Percentiles rank a stretch among this genome's conserved stretches.
Evolutionary conservation across 2,329 filamentous ascomycete species (phyloP).

Genomic region (Cladosporium colombiae): DNA sequence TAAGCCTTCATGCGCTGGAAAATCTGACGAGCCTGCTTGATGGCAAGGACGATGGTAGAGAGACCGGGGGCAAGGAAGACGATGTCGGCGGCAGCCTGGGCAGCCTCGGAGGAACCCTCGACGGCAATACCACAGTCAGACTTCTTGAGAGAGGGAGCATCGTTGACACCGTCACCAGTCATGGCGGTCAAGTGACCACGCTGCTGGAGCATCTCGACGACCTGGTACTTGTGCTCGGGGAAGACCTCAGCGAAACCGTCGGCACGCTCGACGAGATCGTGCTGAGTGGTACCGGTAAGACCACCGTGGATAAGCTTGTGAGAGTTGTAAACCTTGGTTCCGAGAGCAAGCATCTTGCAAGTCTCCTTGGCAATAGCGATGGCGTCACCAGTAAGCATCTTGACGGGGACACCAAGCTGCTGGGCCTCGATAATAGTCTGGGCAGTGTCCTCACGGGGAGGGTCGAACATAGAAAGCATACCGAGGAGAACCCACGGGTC

Average conservation of each 20-base stretch:
- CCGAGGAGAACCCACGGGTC: constrained; percentile 73
- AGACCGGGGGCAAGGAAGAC: constrained; percentile 74
- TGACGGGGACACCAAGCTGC: constrained; percentile 73
- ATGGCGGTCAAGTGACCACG: constrained; percentile 72
- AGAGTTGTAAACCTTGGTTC: constrained; percentile 80
- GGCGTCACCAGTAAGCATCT: constrained; percentile 81
- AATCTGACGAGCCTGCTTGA: constrained; percentile 73
- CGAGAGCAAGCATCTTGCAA: constrained; percentile 77
- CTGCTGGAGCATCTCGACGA: constrained; percentile 74
- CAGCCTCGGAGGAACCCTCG: constrained; percentile 70
- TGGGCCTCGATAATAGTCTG: constrained; percentile 77
- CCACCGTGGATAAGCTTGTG: constrained; percentile 75
- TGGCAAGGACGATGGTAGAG: constrained; percentile 69
- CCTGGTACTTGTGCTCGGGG: constrained; percentile 75
- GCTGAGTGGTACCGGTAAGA: constrained; percentile 70
- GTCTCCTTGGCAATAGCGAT: constrained; percentile 80
- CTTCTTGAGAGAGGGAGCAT: constrained; percentile 73
- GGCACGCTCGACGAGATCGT: constrained; percentile 74
- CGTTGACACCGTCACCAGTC: constrained; percentile 76
- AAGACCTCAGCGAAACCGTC: constrained; percentile 75
- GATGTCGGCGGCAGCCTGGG: constrained; percentile 71
- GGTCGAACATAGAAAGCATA: constrained; percentile 79
- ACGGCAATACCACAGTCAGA: constrained; percentile 74
- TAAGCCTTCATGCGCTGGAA: constrained; percentile 80
- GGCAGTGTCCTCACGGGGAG: constrained; percentile 75